phyloP scores from a whole-genome alignment of 1,139 yeast species.

The Suhomyces choctaworum region DNA sequence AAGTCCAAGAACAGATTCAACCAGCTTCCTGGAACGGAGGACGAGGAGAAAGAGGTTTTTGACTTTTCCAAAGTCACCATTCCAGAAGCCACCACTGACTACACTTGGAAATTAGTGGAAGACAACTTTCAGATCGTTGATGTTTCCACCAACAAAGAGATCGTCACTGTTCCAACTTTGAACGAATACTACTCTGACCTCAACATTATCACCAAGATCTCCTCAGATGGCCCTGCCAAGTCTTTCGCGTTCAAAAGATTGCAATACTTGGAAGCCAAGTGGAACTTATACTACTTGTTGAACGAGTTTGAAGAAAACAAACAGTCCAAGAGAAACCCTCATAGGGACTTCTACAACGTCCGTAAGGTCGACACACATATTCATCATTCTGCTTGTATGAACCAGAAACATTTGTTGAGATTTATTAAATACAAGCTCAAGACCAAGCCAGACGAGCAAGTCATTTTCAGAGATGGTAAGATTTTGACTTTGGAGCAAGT shows the following conservation, averaged over 20 bases:
- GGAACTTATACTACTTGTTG: conserved; percentile 85
- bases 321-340: conserved; percentile 73
- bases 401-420: conserved; percentile 91
- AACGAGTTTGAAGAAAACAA: conserved; percentile 93
- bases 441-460: conserved; percentile 74
- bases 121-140: conserved; percentile 68
- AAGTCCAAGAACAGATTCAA: conserved; percentile 62
- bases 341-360: conserved; percentile 95
- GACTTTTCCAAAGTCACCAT: conserved; percentile 59
- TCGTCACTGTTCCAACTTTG: conserved; percentile 72
- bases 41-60: conserved; percentile 49
- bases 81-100: conserved; percentile 57
- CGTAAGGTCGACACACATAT: conserved; percentile 99
- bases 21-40: conserved; percentile 41
- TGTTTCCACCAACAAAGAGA: conserved; percentile 30
- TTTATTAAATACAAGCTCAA: conserved; percentile 84
- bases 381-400: conserved; percentile 99
- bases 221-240: conserved; percentile 96
- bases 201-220: conserved; percentile 65
- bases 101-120: conserved; percentile 52
- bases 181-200: conserved; percentile 83
- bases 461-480: conserved; percentile 90
- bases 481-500: conserved; percentile 85
- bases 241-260: conserved; percentile 93
- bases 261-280: conserved; percentile 92